These are phyloP conservation scores for Cutaneotrichosporon mucoides DNA, from an alignment of 1,284 basidiomycete species.

Conservation along the genomic window DNA sequence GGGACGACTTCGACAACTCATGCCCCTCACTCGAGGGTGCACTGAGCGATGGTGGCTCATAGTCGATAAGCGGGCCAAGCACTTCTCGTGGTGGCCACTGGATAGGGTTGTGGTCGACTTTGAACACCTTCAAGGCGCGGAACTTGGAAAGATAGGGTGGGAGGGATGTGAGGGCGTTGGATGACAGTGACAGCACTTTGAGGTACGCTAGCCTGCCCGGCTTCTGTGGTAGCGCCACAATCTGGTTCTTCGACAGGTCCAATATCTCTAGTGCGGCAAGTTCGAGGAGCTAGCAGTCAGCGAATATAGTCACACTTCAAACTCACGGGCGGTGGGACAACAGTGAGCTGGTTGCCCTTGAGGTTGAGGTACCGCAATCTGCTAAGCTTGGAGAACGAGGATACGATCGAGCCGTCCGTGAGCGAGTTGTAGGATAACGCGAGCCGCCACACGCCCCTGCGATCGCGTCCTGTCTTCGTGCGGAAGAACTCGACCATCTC, in stretches of 20 bases:
- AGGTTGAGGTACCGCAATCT: slow-evolving; percentile 89
- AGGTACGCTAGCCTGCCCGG: slow-evolving; percentile 78
- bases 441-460: slow-evolving; percentile 65
- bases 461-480: slow-evolving; percentile 56
- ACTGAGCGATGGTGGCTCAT: not conserved
- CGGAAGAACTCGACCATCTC: slow-evolving; percentile 66
- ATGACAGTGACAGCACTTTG: slow-evolving; percentile 81
- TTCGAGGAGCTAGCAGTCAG: slow-evolving; percentile 62
- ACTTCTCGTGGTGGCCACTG: slow-evolving; percentile 66
- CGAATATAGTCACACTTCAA: not conserved
- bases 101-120: slow-evolving; percentile 84
- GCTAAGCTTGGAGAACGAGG: slow-evolving; percentile 69
- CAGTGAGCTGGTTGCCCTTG: slow-evolving; percentile 76
- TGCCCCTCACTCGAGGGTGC: slow-evolving; percentile 3
- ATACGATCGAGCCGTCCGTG: slow-evolving; percentile 62
- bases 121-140: slow-evolving; percentile 69
- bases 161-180: slow-evolving; percentile 75
- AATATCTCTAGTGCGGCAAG: slow-evolving; percentile 89
- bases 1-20: slow-evolving; percentile 1
- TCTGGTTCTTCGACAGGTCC: slow-evolving; percentile 90
- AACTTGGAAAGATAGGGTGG: slow-evolving; percentile 77
- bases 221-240: slow-evolving; percentile 70
- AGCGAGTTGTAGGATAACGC: slow-evolving; percentile 83
- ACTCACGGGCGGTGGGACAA: slow-evolving; percentile 78
- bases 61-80: slow-evolving; percentile 5